A percentile compares a stretch with the other conserved stretches of the same genome.
phyloP scores from a whole-genome alignment of 495 filamentous ascomycete genomes.

The Xylaria castorea region DNA sequence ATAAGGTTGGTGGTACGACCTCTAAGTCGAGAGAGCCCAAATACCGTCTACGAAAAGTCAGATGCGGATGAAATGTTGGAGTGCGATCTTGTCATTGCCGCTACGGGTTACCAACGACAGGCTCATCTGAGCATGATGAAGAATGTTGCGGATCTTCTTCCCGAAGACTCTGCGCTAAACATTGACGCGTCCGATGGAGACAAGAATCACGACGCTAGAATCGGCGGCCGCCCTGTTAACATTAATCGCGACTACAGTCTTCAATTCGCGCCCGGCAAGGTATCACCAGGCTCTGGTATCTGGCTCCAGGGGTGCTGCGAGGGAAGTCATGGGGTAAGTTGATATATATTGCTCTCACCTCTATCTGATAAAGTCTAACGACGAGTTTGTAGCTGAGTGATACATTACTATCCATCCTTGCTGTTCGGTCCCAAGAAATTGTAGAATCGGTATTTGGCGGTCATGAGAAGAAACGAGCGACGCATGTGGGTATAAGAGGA shows the following conservation, averaged over 20 bases:
- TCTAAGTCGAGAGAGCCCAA: constrained; percentile 41
- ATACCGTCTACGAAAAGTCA: constrained; percentile 30
- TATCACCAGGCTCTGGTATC: constrained; percentile 72
- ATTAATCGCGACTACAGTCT: constrained; percentile 76
- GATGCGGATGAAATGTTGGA: constrained; percentile 64
- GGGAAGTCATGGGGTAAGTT: constrained; percentile 83
- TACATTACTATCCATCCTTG: constrained; percentile 78
- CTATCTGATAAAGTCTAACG: constrained; percentile 8
- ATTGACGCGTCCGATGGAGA: constrained; percentile 36
- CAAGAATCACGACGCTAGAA: constrained; percentile 36
- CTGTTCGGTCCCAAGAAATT: constrained; percentile 77
- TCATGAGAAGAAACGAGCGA: constrained; percentile 4
- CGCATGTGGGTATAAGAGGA: not conserved
- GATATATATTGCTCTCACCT: not conserved
- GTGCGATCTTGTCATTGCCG: constrained; percentile 81
- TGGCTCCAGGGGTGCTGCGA: constrained; percentile 98
- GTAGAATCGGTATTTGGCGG: constrained; percentile 74
- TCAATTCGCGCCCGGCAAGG: constrained; percentile 66
- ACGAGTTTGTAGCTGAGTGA: constrained; percentile 65
- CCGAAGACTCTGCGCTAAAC: constrained; percentile 43
- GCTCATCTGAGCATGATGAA: constrained; percentile 80
- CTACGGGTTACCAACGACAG: constrained; percentile 84
- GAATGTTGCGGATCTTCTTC: constrained; percentile 67
- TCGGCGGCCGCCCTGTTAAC: constrained; percentile 32
- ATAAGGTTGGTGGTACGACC: constrained; percentile 52